phyloP scores from a whole-genome alignment of 1,139 yeast species.

The Yamadazyma mexicana region DNA sequence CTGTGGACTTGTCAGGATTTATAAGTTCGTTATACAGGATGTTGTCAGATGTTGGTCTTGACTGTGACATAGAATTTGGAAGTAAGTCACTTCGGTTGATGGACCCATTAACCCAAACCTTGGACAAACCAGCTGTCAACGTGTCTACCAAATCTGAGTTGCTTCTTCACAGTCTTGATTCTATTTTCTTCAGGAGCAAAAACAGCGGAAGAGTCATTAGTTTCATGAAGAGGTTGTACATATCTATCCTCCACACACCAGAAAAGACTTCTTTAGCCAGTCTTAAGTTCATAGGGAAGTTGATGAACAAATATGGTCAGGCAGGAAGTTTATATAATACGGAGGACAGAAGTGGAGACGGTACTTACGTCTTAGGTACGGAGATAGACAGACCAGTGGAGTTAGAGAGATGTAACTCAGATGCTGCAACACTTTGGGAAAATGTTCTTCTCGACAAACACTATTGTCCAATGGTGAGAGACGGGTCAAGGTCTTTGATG shows the following conservation, averaged over 20 bases:
- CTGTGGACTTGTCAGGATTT: slow-evolving; percentile 68
- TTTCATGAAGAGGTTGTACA: slow-evolving; percentile 76
- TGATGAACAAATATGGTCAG: slow-evolving; percentile 65
- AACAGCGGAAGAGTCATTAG: slow-evolving; percentile 82
- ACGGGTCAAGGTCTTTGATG: slow-evolving; percentile 45
- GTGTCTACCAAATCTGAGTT: slow-evolving; percentile 89
- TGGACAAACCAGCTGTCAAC: slow-evolving; percentile 69
- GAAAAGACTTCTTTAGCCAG: slow-evolving; percentile 84
- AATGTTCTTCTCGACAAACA: slow-evolving; percentile 74
- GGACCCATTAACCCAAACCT: slow-evolving; percentile 57
- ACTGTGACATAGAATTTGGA: slow-evolving; percentile 83
- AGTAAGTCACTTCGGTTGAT: slow-evolving; percentile 76
- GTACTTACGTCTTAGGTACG: slow-evolving; percentile 69
- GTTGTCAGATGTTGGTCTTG: slow-evolving; percentile 66
- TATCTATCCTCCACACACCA: slow-evolving; percentile 70
- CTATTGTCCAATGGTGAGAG: slow-evolving; percentile 75
- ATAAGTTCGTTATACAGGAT: slow-evolving; percentile 70
- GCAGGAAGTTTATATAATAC: slow-evolving; percentile 78
- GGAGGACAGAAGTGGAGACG: slow-evolving; percentile 70
- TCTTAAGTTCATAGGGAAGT: slow-evolving; percentile 73
- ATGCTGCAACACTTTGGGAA: slow-evolving; percentile 91
- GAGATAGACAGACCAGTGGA: slow-evolving; percentile 53
- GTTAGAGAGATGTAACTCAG: slow-evolving; percentile 77
- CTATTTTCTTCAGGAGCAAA: slow-evolving; percentile 74
- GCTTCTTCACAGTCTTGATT: slow-evolving; percentile 73